phyloP scores from a whole-genome alignment of 768 basidiomycete species.

The Fomitopsis pulvina region DNA sequence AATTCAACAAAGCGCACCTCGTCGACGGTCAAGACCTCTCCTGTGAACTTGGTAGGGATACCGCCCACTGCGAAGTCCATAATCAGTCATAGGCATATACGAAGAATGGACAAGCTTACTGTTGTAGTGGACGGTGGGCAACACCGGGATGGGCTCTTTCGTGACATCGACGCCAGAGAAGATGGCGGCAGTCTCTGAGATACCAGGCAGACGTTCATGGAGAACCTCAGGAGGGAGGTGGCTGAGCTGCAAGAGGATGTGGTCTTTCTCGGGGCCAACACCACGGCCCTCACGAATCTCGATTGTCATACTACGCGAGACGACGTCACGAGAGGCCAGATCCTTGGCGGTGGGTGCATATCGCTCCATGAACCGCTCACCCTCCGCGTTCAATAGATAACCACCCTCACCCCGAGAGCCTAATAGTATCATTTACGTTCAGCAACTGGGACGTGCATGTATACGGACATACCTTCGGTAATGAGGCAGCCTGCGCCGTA shows the following conservation, averaged over 20 bases:
- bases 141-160: slow-evolving; percentile 97
- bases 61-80: slow-evolving; percentile 73
- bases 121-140: slow-evolving; percentile 98
- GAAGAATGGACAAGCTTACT: slow-evolving; percentile 46
- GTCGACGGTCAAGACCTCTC: slow-evolving; percentile 89
- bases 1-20: slow-evolving; percentile 29
- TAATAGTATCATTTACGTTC: slow-evolving; percentile 21
- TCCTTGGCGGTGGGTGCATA: slow-evolving; percentile 99
- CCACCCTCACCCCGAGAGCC: slow-evolving; percentile 99
- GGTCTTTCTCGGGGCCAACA: slow-evolving; percentile 97
- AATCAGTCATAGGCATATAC: slow-evolving; percentile 12
- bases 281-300: slow-evolving; percentile 99
- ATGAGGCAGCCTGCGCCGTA: slow-evolving; percentile 99
- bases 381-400: slow-evolving; percentile 95
- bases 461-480: slow-evolving; percentile 69
- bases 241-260: slow-evolving; percentile 93
- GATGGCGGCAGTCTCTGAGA: slow-evolving; percentile 98
- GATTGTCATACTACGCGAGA: slow-evolving; percentile 98
- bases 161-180: slow-evolving; percentile 99
- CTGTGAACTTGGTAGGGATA: slow-evolving; percentile 97
- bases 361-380: slow-evolving; percentile 99
- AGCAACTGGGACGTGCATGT: slow-evolving; percentile 3
- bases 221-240: slow-evolving; percentile 95
- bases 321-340: slow-evolving; percentile 98
- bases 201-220: slow-evolving; percentile 95